These are phyloP conservation scores for Globisporangium sylvaticum DNA, from an alignment of 352 stramenopile genomes.

Conservation along the genomic window DNA sequence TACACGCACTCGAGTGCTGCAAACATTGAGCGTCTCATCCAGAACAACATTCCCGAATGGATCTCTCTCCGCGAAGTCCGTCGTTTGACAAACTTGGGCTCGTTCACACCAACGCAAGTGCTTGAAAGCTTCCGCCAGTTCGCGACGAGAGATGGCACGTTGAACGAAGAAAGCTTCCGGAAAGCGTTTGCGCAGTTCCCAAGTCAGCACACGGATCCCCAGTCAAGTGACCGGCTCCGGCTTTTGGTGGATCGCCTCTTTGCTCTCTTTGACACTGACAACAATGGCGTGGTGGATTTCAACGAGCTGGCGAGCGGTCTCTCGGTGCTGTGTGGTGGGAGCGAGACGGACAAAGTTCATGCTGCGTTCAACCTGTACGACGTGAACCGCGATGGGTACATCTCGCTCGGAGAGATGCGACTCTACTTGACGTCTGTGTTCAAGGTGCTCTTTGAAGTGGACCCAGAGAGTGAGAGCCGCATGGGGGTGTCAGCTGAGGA, in stretches of 20 bases:
- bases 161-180: slow-evolving; percentile 66
- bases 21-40: slow-evolving; percentile 74
- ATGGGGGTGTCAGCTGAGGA: slow-evolving; percentile 73
- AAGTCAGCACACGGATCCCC: slow-evolving; percentile 19
- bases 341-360: slow-evolving; percentile 67
- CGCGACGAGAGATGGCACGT: slow-evolving; percentile 50
- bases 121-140: slow-evolving; percentile 76
- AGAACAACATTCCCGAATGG: slow-evolving; percentile 78
- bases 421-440: slow-evolving; percentile 84
- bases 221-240: slow-evolving; percentile 39
- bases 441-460: slow-evolving; percentile 84
- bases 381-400: slow-evolving; percentile 83
- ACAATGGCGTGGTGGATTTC: slow-evolving; percentile 78
- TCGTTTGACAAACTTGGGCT: slow-evolving; percentile 67
- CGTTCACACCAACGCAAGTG: slow-evolving; percentile 68
- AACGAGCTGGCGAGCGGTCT: slow-evolving; percentile 76
- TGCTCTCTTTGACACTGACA: slow-evolving; percentile 76
- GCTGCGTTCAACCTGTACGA: slow-evolving; percentile 86
- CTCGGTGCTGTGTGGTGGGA: slow-evolving; percentile 73
- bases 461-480: slow-evolving; percentile 47
- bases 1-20: slow-evolving; percentile 70
- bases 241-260: slow-evolving; percentile 79
- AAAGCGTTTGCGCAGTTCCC: slow-evolving; percentile 59
- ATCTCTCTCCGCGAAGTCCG: slow-evolving; percentile 72
- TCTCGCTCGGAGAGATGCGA: slow-evolving; percentile 82